phyloP scores from a whole-genome alignment of 2,329 filamentous ascomycete species.

The Elsinoe fawcettii region DNA sequence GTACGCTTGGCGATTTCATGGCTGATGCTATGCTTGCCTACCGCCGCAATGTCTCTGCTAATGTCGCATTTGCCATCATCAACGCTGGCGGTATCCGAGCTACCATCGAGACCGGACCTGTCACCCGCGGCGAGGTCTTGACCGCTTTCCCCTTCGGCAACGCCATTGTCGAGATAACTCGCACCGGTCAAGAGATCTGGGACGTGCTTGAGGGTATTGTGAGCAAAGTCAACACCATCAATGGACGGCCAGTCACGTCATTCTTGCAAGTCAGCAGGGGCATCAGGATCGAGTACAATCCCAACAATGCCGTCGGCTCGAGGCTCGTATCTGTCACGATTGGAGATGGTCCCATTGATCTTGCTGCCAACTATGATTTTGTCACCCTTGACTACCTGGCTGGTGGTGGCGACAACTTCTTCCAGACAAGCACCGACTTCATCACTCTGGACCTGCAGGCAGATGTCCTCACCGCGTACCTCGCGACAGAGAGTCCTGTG shows the following conservation, averaged over 20 bases:
- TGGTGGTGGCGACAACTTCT: slow-evolving; percentile 56
- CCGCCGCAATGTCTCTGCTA: slow-evolving; percentile 42
- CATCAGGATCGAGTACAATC: slow-evolving; percentile 53
- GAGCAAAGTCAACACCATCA: slow-evolving; percentile 48
- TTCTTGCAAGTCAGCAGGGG: slow-evolving; percentile 54
- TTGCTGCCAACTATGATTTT: slow-evolving; percentile 45
- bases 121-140: slow-evolving; percentile 57
- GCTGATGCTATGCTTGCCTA: slow-evolving; percentile 54
- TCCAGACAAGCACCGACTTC: slow-evolving; percentile 36
- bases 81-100: slow-evolving; percentile 59
- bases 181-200: slow-evolving; percentile 49
- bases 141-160: slow-evolving; percentile 61
- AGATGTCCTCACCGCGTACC: slow-evolving; percentile 47
- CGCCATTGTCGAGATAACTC: slow-evolving; percentile 51
- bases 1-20: slow-evolving; percentile 38
- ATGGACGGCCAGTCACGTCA: slow-evolving; percentile 46
- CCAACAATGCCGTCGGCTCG: slow-evolving; percentile 40
- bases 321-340: slow-evolving; percentile 49
- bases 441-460: slow-evolving; percentile 47
- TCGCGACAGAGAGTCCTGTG: slow-evolving; percentile 43
- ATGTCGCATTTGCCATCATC: slow-evolving; percentile 51
- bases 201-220: slow-evolving; percentile 53
- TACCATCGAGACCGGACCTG: slow-evolving; percentile 52
- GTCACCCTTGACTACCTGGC: slow-evolving; percentile 58
- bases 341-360: slow-evolving; percentile 42